Evolutionary conservation across 2,329 filamentous ascomycete species (phyloP).

Genomic region (Hyphodiscus sp.): DNA sequence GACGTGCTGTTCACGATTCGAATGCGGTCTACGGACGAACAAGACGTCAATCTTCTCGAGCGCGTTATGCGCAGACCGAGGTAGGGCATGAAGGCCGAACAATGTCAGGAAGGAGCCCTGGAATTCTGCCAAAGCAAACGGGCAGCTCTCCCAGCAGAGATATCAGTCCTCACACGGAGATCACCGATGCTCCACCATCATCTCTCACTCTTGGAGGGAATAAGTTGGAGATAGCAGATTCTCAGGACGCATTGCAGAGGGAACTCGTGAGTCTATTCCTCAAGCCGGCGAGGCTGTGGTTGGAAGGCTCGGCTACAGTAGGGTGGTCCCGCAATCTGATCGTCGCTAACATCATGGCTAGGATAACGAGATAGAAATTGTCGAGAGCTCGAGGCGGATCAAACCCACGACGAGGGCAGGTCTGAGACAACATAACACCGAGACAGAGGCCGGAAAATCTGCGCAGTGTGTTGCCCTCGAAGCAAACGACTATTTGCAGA

Average conservation of each 20-base stretch:
- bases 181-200: not conserved
- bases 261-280: not conserved
- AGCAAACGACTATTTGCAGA: not conserved
- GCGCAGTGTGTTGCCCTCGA: not conserved
- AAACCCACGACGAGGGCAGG: not conserved
- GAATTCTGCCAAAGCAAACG: not conserved
- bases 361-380: conserved; percentile 2
- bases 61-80: not conserved
- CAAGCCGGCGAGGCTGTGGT: not conserved
- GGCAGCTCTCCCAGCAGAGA: conserved; percentile 1
- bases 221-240: not conserved
- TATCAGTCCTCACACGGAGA: not conserved
- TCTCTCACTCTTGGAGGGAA: not conserved
- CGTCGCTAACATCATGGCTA: conserved; percentile 2
- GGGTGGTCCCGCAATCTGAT: not conserved
- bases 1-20: not conserved
- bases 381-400: not conserved
- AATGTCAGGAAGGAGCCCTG: conserved; percentile 8
- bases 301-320: not conserved
- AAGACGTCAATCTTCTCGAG: not conserved
- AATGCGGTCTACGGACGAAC: conserved; percentile 1
- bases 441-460: not conserved
- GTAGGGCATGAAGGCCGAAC: conserved; percentile 2
- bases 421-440: not conserved
- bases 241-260: not conserved